A percentile compares a stretch with the other conserved stretches of the same genome.
Conservation (phyloP, 1,284 basidiomycete species). For the Tranzscheliella williamsii region DNA sequence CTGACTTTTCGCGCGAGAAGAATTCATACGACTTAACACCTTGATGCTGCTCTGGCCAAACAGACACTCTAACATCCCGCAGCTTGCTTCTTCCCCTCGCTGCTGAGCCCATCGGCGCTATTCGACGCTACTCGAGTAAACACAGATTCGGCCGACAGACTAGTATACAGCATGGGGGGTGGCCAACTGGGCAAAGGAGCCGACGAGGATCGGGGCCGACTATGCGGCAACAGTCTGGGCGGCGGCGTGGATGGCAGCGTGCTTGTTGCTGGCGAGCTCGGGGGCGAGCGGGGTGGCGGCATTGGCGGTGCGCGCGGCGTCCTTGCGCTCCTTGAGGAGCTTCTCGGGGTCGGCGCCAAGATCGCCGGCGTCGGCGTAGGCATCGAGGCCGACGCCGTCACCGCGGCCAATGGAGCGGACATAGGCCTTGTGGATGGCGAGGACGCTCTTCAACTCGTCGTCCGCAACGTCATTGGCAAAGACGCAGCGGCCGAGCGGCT, state of each 20-base stretch:
- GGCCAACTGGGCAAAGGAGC: too few relatives aligned
- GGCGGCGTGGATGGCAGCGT: slow-evolving; percentile 2
- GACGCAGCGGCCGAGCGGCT: slow-evolving; percentile 62
- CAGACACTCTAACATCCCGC: too few relatives aligned
- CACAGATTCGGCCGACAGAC: too few relatives aligned
- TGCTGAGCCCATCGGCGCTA: too few relatives aligned
- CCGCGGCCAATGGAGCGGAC: slow-evolving; percentile 57
- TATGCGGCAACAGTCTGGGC: slow-evolving; percentile 22
- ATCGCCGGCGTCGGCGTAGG: slow-evolving; percentile 64
- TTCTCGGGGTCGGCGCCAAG: slow-evolving; percentile 61
- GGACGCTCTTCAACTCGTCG: slow-evolving; percentile 61
- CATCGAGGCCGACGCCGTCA: slow-evolving; percentile 61
- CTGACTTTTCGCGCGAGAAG: too few relatives aligned
- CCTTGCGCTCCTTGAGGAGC: slow-evolving; percentile 42
- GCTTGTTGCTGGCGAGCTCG: background rate
- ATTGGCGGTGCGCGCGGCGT: slow-evolving; percentile 17
- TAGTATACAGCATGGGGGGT: too few relatives aligned
- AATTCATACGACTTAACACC: too few relatives aligned
- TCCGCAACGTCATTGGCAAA: slow-evolving; percentile 64
- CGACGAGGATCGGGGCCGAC: background rate
- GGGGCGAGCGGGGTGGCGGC: slow-evolving; percentile 3
- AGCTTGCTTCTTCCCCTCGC: too few relatives aligned
- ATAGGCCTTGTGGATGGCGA: slow-evolving; percentile 63
- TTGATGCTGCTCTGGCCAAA: too few relatives aligned
- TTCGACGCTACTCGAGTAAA: too few relatives aligned